These are phyloP conservation scores for Talaromyces stipitatus DNA, from an alignment of 495 filamentous ascomycete genomes.

Conservation along the genomic window DNA sequence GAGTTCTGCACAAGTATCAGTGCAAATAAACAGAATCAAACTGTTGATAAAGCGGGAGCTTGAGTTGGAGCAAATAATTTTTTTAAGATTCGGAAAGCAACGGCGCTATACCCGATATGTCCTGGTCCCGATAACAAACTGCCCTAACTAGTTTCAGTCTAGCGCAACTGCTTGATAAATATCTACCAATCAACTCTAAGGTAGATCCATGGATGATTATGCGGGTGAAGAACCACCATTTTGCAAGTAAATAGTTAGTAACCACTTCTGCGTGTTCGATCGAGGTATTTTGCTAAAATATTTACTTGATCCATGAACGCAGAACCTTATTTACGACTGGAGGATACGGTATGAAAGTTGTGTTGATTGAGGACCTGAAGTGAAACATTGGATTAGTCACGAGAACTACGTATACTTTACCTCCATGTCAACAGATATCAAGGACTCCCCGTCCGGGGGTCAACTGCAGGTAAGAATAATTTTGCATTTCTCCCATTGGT, in stretches of 20 bases:
- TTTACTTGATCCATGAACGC: neutral
- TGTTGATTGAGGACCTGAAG: neutral
- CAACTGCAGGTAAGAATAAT: constrained; percentile 2
- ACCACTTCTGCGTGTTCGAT: too few species aligned
- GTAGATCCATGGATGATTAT: neutral
- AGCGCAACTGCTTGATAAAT: too few species aligned
- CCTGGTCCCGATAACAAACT: neutral
- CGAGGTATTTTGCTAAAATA: too few species aligned
- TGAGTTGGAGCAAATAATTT: constrained; percentile 1
- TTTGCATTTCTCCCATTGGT: too few species aligned
- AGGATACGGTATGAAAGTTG: neutral
- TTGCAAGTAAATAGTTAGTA: neutral
- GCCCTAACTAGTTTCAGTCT: neutral
- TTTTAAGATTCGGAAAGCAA: constrained; percentile 1
- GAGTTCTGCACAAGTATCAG: neutral
- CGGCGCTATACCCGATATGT: constrained; percentile 6
- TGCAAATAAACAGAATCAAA: neutral
- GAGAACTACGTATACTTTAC: neutral
- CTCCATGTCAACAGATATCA: constrained; percentile 1
- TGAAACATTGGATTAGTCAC: neutral
- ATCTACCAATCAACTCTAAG: too few species aligned
- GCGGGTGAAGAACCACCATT: neutral
- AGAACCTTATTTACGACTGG: neutral
- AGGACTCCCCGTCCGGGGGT: neutral
- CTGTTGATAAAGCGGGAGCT: neutral